A percentile compares a stretch with the other conserved stretches of the same genome.
Evolutionary conservation across 768 basidiomycete genomes (phyloP).

Genomic region (Mycena albidolilacea): DNA sequence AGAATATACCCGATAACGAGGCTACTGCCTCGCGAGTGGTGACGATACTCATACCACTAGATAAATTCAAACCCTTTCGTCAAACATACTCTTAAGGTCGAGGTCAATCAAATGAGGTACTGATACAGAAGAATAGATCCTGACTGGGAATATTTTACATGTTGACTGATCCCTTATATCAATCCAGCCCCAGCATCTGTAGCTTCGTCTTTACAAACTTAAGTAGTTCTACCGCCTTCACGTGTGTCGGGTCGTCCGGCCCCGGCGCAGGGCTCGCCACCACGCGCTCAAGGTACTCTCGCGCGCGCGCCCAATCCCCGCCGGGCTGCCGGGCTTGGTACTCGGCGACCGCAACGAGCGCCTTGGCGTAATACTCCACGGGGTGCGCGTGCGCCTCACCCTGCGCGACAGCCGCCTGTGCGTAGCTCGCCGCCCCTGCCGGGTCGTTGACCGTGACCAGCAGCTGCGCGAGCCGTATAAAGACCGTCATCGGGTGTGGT

Average conservation of each 20-base stretch:
- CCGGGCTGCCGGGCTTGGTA: constrained; percentile 65
- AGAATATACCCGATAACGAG: background rate
- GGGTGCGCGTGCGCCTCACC: constrained; percentile 52
- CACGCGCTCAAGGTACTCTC: constrained; percentile 57
- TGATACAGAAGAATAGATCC: no score
- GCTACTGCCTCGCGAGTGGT: no score
- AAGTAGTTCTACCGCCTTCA: constrained; percentile 67
- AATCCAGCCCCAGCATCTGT: constrained; percentile 50
- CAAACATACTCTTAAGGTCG: no score
- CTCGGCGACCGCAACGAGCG: constrained; percentile 72
- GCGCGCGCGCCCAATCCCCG: constrained; percentile 65
- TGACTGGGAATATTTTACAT: background rate
- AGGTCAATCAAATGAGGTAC: no score
- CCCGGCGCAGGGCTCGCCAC: constrained; percentile 3
- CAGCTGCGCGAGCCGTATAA: constrained; percentile 66
- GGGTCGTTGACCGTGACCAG: constrained; percentile 62
- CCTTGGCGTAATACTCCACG: constrained; percentile 68
- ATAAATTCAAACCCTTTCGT: no score
- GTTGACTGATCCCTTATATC: background rate
- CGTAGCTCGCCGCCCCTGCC: constrained; percentile 65
- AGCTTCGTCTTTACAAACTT: constrained; percentile 60
- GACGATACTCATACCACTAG: no score
- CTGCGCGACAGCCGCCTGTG: constrained; percentile 62
- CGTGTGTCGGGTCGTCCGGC: constrained; percentile 49
- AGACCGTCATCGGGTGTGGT: constrained; percentile 62